Evolutionary conservation across 2,329 filamentous ascomycete species (phyloP), one percentile per base, ranked within the genome.

Genomic region (Beauveria scarabaeidicola): DNA sequence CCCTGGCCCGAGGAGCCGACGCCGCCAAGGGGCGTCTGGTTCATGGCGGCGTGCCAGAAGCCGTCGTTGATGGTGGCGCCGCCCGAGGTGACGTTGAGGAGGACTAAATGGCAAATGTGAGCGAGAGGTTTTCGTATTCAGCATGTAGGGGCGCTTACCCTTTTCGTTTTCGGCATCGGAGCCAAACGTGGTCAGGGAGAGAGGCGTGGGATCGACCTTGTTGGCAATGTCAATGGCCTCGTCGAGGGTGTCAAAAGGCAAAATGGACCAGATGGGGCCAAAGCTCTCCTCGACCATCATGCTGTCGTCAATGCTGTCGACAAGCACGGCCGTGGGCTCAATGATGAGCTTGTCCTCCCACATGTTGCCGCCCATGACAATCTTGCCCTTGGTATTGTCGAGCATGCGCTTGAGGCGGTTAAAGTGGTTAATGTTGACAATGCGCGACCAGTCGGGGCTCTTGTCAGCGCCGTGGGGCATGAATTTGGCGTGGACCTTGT

Each of bases 281-380:
- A 99, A 99, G 47, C 87, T 90, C 76, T 99, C 94, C 63, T 96
- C 84, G 25, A 77, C 76, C 69, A 97, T 82, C 73, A 97, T 83
- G 74, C 96, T 93, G 52, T 92, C 81, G 29, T 74, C 62, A 17
- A 82, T 70, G 63, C 84, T 85, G 64, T 89, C 80, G 41, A 97
- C 88, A 62, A 90, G 81, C n/a, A 99, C 86, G n/a, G 93, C 85
- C 0, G 94, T 99, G 1, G 92, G 90, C 71, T 93, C 91, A 66
- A 99, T 94, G 74, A 89, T 97, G 53, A 89, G 85, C 36, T 90
- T 82, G 40, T 81, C 78, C 70, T 90, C 86, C 71, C 97, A 91
- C 76, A 89, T 86, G 58, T 86, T 84, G 52, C 94, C 94, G 55
- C 94, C 94, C 67, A 96, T 77, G 52, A 97, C 79, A 64, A 99